A percentile compares a stretch with the other conserved stretches of the same genome.
Conservation (phyloP, 495 filamentous ascomycete genomes). For the Penicillium macrosclerotiorum region DNA sequence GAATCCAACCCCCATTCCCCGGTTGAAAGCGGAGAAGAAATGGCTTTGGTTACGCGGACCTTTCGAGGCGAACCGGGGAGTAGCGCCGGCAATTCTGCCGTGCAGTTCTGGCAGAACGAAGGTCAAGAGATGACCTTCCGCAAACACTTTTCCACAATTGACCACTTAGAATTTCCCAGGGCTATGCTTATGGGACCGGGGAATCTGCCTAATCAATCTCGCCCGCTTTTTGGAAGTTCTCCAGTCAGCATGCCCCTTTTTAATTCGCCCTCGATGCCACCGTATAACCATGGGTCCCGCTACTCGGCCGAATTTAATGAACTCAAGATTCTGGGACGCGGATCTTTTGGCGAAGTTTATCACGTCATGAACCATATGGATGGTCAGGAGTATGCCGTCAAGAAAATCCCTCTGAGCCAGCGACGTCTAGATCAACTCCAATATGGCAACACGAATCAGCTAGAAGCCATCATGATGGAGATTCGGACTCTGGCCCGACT, state of each 20-base stretch:
- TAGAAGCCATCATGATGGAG: conserved; percentile 53
- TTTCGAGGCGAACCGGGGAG: conserved; percentile 3
- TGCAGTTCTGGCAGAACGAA: conserved; percentile 8
- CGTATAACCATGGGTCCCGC: conserved; percentile 29
- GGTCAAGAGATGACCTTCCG: conserved; percentile 13
- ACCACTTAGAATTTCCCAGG: conserved; percentile 20
- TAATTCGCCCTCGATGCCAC: conserved; percentile 16
- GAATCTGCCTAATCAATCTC: conserved; percentile 19
- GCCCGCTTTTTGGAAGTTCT: conserved; percentile 33
- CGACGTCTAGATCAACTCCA: conserved; percentile 45
- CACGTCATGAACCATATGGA: conserved; percentile 52
- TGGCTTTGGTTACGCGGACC: conserved; percentile 21
- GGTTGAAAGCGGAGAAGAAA: conserved; percentile 18
- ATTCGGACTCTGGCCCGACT: conserved; percentile 53
- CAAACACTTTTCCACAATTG: conserved; percentile 16
- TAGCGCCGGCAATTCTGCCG: conserved; percentile 7
- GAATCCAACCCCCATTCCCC: conserved; percentile 12
- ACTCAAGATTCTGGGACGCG: conserved; percentile 45
- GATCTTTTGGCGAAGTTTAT: conserved; percentile 54
- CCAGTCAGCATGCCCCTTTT: conserved; percentile 37
- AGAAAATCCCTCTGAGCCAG: conserved; percentile 52
- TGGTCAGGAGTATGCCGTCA: conserved; percentile 51
- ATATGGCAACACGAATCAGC: conserved; percentile 43
- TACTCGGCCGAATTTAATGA: conserved; percentile 46
- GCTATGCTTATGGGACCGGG: conserved; percentile 22